Evolutionary conservation across 371 early-diverging fungal genomes (phyloP), one percentile per base, ranked within the genome.

Genomic region (Apophysomyces ossiformis): DNA sequence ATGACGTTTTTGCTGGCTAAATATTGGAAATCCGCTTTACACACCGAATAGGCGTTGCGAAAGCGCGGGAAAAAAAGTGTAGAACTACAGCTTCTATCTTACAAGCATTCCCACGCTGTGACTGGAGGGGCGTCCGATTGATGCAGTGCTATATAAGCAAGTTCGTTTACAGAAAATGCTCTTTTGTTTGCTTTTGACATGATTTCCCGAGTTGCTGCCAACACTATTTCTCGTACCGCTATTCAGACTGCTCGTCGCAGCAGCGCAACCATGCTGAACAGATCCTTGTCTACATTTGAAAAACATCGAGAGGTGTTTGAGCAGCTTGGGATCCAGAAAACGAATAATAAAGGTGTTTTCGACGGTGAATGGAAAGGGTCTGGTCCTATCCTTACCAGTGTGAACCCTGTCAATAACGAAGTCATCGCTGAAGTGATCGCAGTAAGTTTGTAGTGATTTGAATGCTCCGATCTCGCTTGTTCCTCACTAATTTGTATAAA

Each of bases 301-400:
- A 76, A 77, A 46, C 76, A 83, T 37, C 68, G 72, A 9, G 68
- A 74, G 56, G 79, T 89, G 58, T 89, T 94, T 73, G 86, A 89
- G 57, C 81, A 82, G 43, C 86, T 95, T 54, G 93, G 87, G 16
- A 78, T 95, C 57, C 57, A 64, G 41, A 84, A 85, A 65, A 87
- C 89, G 26, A 86, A 87, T 64, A 90, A 92, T 74, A 86, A 85
- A 65, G 97, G 96, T 67, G 96, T 96, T 39, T 97, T 86, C 80
- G 86, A 96, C 82, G 97, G 97, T 61, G 77, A 85, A 65, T 96
- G 97, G 97, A 82, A 85, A 60, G 96, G 94, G 44, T 87, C 87
- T 26, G 95, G 95, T 54, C 82, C 82, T 9, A 74, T 93, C 26
- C 83, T 94, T 32, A 87, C 90, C 47, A 89, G 93, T 5, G 72